Evolutionary conservation across 257 asterid species (phyloP), one percentile per base, ranked within the genome.

Genomic region (Primulina tabacum): DNA sequence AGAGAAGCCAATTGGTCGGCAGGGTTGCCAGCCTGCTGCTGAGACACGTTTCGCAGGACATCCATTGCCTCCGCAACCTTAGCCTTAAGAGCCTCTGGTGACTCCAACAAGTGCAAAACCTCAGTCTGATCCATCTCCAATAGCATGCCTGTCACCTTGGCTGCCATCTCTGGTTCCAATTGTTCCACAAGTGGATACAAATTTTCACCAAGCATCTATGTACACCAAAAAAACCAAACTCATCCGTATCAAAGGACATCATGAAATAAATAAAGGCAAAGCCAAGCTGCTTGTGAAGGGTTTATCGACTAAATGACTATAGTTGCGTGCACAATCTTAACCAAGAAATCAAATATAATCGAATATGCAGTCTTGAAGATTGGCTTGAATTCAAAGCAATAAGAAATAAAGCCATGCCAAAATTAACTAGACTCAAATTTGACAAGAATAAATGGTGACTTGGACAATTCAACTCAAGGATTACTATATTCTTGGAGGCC

Each of bases 41-140:
- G 89, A 26, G 87, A 66, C 60, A 78, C 87, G 50, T 80, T 85
- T 77, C 85, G 74, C 17, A 85, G 77, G 60, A 85, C 90, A 0
- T 85, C 90, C 90, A 85, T 82, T 0, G 86, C 90, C 77, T 85
- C 90, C 3, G 81, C 84, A 67, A 85, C 90, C 77, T 85, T 85
- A 30, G 90, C 78, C 69, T 85, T 85, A 71, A 82, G 78, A 56
- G 90, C 87, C 62, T 82, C 87, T 3, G 89, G 89, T 8, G 89
- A 85, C 72, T 85, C 90, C 0, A 85, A 80, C 86, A 85, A 68
- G 68, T 85, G 90, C 56, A 85, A 71, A 8, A 85, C 90, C 77
- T 82, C 86, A 0, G 90, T 80, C 84, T 85, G 87, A 26, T 85
- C 90, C 90, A 85, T 85, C 60, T 85, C 90, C 69, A 85, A 69